Evolutionary conservation across 257 asterid genomes (phyloP), one percentile per base, ranked within the genome.

Genomic region (Solanum sejunctum): DNA sequence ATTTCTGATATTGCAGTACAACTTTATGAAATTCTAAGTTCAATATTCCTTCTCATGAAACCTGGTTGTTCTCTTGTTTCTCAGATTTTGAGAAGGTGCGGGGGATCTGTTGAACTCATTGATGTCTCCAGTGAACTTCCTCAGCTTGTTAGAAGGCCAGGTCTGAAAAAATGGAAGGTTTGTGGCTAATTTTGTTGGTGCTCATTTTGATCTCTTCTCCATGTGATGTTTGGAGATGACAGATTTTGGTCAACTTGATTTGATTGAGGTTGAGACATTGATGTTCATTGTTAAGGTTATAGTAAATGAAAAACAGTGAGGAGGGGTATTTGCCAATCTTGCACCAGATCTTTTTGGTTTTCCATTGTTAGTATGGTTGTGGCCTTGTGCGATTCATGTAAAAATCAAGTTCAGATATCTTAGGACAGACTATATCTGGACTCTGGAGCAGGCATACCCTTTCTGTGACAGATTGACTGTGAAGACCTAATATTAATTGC

Each of bases 151-250:
- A 94, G 98, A 85, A 92, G 98, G 87, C 98, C 94, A 84, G 99
- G 98, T 86, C 88, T 97, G 26, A 95, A 94, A 89, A 90, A 83
- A 86, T 97, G 99, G 99, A 97, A 92, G 96, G 99, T 96, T 69
- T 82, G 92, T 87, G 66, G 17, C 52, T 49, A 78, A 9, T 5
- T 51, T 78, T 77, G 10, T 52, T 45, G 57, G 39, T 45, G 56
- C 80, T 72, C 39, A 72, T 45, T 21, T 45, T 54, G 6, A 52
- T 78, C 64, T 77, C 60, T 51, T 77, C 41, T 16, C 82, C 13
- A 26, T 75, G 3, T 51, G 16, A 51, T 75, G 15, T 51, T 49
- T 7, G 13, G 77, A 69, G 77, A 69, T 36, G 49, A 32, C 61
- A 75, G 61, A 75, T 49, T 75, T 75, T 51, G 26, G 23, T 52